Base-by-base conservation (phyloP, 805 yeast species). In the Saccharomyces mikatae region DNA sequence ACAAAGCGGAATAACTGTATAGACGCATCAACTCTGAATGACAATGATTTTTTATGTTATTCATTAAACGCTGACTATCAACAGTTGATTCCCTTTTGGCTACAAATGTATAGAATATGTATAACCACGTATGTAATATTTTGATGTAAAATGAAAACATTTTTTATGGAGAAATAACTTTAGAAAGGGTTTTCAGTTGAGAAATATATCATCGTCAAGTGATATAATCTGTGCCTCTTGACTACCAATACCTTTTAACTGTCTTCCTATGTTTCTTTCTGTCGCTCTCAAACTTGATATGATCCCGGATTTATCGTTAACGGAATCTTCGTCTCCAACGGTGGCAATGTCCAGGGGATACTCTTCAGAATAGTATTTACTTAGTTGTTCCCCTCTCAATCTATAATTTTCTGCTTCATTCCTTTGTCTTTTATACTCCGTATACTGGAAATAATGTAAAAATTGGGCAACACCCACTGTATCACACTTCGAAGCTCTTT, bases 401-500 rank as follows among this genome's bases (percentile, higher is more conserved):
- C 62, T 68, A 4, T 65, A 64, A 50, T 73, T 62, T 29, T 59
- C 65, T 5, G 65, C 66, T 54, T 70, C 77, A 17, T 68, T 69
- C 41, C 63, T 67, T 49, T 65, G 60, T 17, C 73, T 66, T 48
- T 66, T 61, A 32, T 66, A 63, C 54, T 76, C 78, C 54, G 70
- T 71, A 6, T 68, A 60, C 24, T 71, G 73, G 49, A 76, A 69
- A 46, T 65, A 66, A 13, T 63, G 59, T 46, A 76, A 48, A 54
- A 76, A 75, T 3, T 70, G 70, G 3, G 64, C 69, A 26, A 74
- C 62, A 11, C 65, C 71, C 10, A 75, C 74, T 17, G 58, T 65
- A 54, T 75, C 78, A 54, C 78, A 73, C 26, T 62, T 61, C n/a
- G 58, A 62, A 1, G 76, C 78, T 56, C 74, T 65, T 6, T 62